A percentile compares a stretch with the other conserved stretches of the same genome.
These are phyloP conservation scores for Hevea brasiliensis DNA, from an alignment of 345 rosid species.

Conservation along the genomic window DNA sequence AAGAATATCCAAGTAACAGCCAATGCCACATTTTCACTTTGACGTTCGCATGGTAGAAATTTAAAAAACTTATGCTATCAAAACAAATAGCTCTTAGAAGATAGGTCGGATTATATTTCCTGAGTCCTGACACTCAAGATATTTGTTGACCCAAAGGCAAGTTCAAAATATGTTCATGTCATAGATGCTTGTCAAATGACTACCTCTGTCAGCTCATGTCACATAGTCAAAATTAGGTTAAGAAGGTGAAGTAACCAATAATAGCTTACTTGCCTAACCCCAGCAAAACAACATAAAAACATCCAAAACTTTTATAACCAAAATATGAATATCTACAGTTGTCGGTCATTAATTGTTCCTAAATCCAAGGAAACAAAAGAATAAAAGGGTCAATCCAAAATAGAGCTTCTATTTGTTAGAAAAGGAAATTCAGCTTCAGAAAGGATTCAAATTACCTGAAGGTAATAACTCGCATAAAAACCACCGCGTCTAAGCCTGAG, in stretches of 20 bases:
- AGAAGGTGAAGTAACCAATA: neutral
- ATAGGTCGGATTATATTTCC: too few species aligned
- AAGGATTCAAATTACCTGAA: slow-evolving; percentile 55
- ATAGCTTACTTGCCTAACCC: neutral
- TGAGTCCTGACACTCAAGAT: too few species aligned
- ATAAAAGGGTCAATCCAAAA: neutral
- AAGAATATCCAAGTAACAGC: neutral
- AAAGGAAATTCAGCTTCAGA: neutral
- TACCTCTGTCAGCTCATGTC: neutral
- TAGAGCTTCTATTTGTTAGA: neutral
- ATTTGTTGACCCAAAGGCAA: too few species aligned
- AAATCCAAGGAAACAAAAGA: neutral
- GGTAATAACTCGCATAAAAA: slow-evolving; percentile 73
- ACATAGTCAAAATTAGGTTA: neutral
- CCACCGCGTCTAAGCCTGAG: slow-evolving; percentile 83
- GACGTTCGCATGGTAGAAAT: too few species aligned
- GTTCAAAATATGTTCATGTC: neutral
- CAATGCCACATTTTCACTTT: neutral
- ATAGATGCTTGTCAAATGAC: neutral
- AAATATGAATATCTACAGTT: neutral
- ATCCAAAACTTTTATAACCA: neutral
- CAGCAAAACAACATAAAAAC: neutral
- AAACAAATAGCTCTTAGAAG: too few species aligned
- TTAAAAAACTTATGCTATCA: too few species aligned
- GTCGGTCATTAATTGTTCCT: neutral